Conservation (phyloP, 352 stramenopile species). For the Phytophthora syringae region DNA sequence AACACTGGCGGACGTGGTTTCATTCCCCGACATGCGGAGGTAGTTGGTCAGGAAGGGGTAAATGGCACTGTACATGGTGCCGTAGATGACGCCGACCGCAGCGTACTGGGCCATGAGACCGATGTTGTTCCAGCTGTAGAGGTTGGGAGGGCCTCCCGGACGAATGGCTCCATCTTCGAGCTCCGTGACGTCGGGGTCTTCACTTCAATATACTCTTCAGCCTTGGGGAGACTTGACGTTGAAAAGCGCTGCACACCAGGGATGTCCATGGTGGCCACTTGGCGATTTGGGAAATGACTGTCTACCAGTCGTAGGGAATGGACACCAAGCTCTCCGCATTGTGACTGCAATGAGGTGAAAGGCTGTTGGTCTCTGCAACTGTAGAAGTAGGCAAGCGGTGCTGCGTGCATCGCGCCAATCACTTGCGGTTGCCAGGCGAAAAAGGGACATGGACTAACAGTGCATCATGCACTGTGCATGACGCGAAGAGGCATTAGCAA, state of each 20-base stretch:
- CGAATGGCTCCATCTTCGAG: conserved; percentile 46
- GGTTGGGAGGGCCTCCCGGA: conserved; percentile 27
- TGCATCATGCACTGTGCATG: too few species aligned
- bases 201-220: conserved; percentile 26
- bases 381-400: conserved; percentile 3
- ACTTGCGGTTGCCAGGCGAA: neutral
- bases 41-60: conserved; percentile 40
- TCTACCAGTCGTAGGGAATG: conserved; percentile 2
- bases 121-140: conserved; percentile 35
- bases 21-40: conserved; percentile 33
- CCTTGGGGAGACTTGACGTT: conserved; percentile 18
- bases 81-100: conserved; percentile 44
- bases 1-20: conserved; percentile 35
- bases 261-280: conserved; percentile 10
- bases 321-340: neutral
- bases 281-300: conserved; percentile 22
- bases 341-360: neutral
- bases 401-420: conserved; percentile 33
- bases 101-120: too few species aligned
- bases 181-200: conserved; percentile 27
- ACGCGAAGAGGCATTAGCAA: too few species aligned
- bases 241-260: conserved; percentile 24
- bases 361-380: too few species aligned
- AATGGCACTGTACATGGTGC: conserved; percentile 34
- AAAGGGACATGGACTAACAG: too few species aligned